Percentiles rank a stretch among this genome's conserved stretches.
Evolutionary conservation across 768 basidiomycete genomes (phyloP).

Genomic region (Podaxis sp.): DNA sequence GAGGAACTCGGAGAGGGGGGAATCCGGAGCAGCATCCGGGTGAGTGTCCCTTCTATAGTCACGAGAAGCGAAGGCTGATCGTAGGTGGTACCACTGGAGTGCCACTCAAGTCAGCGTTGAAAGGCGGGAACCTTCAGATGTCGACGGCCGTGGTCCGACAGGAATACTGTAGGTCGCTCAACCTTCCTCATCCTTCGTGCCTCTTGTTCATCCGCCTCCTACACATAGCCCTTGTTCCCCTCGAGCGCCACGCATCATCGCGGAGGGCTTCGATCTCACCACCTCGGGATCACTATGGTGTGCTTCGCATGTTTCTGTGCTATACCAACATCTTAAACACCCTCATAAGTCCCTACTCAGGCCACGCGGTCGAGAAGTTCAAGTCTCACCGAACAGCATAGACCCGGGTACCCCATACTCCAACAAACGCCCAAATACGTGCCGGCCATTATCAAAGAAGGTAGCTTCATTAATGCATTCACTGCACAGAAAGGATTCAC

Average conservation of each 20-base stretch:
- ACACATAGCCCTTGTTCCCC: background rate
- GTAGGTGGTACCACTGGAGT: background rate
- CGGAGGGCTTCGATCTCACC: slow-evolving; percentile 5
- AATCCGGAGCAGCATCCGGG: slow-evolving; percentile 8
- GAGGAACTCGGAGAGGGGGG: background rate
- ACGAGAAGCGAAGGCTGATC: background rate
- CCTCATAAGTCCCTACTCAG: background rate
- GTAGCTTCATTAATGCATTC: background rate
- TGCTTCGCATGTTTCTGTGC: background rate
- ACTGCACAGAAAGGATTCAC: background rate
- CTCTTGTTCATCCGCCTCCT: background rate
- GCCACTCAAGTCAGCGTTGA: slow-evolving; percentile 14
- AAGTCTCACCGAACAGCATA: slow-evolving; percentile 13
- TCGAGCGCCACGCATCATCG: slow-evolving; percentile 9
- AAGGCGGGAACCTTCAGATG: background rate
- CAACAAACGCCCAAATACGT: slow-evolving; percentile 25
- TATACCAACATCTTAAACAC: background rate
- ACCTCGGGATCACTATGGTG: slow-evolving; percentile 9
- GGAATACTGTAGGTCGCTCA: slow-evolving; percentile 10
- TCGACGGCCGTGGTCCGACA: slow-evolving; percentile 3
- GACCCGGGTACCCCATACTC: background rate
- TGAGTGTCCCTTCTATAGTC: background rate
- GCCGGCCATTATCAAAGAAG: slow-evolving; percentile 27
- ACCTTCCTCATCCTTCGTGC: background rate
- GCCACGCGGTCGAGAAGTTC: slow-evolving; percentile 7